Evolutionary conservation across 2,329 filamentous ascomycete species (phyloP).

Genomic region (Verticillium albo-atrum): DNA sequence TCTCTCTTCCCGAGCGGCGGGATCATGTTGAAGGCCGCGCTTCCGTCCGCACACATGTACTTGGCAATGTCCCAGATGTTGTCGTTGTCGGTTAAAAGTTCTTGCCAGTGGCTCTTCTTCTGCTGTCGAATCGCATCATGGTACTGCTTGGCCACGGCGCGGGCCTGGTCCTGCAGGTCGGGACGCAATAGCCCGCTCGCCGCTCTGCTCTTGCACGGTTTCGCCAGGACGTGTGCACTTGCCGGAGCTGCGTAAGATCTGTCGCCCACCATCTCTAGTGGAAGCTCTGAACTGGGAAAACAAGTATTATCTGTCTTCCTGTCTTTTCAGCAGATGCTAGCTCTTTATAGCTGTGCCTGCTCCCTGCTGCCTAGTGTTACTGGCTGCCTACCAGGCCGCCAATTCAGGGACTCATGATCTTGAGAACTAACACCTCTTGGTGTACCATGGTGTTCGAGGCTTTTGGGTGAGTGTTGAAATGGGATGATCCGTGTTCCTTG

Average conservation of each 20-base stretch:
- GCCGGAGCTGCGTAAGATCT: slow-evolving; percentile 20
- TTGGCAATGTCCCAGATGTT: slow-evolving; percentile 23
- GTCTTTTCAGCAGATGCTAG: too few species aligned
- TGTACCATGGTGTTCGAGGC: slow-evolving; percentile 18
- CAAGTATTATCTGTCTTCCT: too few species aligned
- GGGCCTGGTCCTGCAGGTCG: slow-evolving; percentile 13
- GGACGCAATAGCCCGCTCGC: neutral
- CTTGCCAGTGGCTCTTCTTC: slow-evolving; percentile 19
- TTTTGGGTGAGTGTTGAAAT: slow-evolving; percentile 8
- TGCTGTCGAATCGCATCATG: slow-evolving; percentile 17
- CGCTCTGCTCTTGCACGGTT: slow-evolving; percentile 17
- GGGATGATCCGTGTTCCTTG: neutral
- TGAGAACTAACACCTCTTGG: slow-evolving; percentile 24
- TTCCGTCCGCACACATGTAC: slow-evolving; percentile 17
- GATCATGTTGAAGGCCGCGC: slow-evolving; percentile 17
- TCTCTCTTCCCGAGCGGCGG: slow-evolving; percentile 14
- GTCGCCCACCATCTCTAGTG: slow-evolving; percentile 23
- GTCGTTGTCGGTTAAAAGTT: slow-evolving; percentile 18
- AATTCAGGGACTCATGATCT: too few species aligned
- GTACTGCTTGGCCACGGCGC: slow-evolving; percentile 16
- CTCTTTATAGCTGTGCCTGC: too few species aligned
- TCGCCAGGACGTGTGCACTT: slow-evolving; percentile 17
- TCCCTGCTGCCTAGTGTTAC: too few species aligned
- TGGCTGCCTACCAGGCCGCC: too few species aligned
- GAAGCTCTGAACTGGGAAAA: too few species aligned